Conservation (phyloP, 176 grass and related monocot genomes). For the Pontederia paniculata region DNA sequence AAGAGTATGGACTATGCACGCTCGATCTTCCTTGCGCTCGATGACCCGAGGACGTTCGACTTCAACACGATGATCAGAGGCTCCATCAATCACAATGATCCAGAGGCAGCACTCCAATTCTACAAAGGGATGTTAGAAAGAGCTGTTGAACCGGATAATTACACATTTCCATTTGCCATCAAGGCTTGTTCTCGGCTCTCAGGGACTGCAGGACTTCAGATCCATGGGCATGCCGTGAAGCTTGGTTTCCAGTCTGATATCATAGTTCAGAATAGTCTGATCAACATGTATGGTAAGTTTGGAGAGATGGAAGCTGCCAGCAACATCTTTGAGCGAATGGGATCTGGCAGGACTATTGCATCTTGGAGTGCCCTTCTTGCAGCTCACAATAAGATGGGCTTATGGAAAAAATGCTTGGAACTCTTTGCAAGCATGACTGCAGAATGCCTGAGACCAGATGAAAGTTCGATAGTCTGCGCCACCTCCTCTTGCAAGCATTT, state of each 20-base stretch:
- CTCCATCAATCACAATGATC: constrained; percentile 19
- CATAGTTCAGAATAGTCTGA: constrained; percentile 57
- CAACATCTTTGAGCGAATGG: constrained; percentile 33
- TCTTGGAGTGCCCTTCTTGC: constrained; percentile 71
- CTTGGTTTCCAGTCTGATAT: constrained; percentile 41
- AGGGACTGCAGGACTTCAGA: constrained; percentile 22
- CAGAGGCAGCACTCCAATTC: constrained; percentile 29
- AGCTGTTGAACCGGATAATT: constrained; percentile 37
- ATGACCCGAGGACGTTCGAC: constrained; percentile 54
- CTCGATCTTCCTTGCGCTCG: constrained; percentile 52
- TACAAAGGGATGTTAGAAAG: constrained; percentile 38
- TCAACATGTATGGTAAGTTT: constrained; percentile 77
- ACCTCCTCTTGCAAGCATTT: constrained; percentile 52
- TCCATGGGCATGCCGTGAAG: constrained; percentile 54
- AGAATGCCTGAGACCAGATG: constrained; percentile 36
- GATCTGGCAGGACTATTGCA: constrained; percentile 20
- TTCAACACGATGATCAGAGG: constrained; percentile 81
- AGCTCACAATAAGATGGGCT: constrained; percentile 30
- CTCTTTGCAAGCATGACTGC: constrained; percentile 38
- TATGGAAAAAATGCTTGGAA: constrained; percentile 39
- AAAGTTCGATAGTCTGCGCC: constrained; percentile 57
- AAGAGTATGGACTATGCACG: constrained; percentile 53
- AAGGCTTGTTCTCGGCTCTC: constrained; percentile 55
- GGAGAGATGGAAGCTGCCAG: constrained; percentile 30
- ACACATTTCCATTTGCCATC: constrained; percentile 53